Conservation (phyloP, 2,329 filamentous ascomycete species). For the Venturia nashicola region DNA sequence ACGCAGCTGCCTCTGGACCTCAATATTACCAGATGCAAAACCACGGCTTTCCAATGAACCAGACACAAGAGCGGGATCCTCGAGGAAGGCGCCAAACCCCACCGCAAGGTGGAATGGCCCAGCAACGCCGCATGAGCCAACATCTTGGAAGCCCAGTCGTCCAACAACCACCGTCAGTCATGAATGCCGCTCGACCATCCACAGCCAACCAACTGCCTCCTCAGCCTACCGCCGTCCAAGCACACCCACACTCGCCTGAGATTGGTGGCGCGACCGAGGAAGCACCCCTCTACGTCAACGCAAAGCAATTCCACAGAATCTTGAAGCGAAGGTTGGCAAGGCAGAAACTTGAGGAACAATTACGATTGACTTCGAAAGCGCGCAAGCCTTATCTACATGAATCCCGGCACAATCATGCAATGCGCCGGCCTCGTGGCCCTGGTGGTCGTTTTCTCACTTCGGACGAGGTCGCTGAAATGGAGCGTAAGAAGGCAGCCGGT, state of each 20-base stretch:
- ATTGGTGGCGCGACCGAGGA: conserved; percentile 67
- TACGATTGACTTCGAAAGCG: conserved; percentile 86
- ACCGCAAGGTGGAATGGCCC: conserved; percentile 6
- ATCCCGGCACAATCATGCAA: conserved; percentile 94
- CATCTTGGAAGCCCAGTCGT: conserved; percentile 36
- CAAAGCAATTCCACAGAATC: conserved; percentile 97
- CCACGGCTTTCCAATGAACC: conserved; percentile 39
- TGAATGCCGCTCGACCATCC: conserved; percentile 53
- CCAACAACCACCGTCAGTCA: conserved; percentile 60
- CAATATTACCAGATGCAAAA: conserved; percentile 58
- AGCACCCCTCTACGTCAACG: conserved; percentile 92
- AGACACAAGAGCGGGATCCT: conserved; percentile 18
- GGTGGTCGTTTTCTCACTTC: conserved; percentile 93
- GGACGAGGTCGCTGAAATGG: conserved; percentile 86
- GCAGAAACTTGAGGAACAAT: conserved; percentile 83
- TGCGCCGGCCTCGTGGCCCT: conserved; percentile 86
- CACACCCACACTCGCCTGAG: conserved; percentile 67
- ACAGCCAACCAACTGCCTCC: conserved; percentile 33
- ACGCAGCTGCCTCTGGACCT: conserved; percentile 75
- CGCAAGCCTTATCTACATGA: conserved; percentile 96
- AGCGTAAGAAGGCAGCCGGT: conserved; percentile 42
- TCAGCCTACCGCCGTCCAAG: conserved; percentile 51
- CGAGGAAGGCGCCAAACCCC: conserved; percentile 7
- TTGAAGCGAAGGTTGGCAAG: conserved; percentile 86
- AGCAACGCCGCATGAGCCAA: conserved; percentile 27